Evolutionary conservation across 176 grass and related monocot genomes (phyloP).

Genomic region (Carex myosuroides): DNA sequence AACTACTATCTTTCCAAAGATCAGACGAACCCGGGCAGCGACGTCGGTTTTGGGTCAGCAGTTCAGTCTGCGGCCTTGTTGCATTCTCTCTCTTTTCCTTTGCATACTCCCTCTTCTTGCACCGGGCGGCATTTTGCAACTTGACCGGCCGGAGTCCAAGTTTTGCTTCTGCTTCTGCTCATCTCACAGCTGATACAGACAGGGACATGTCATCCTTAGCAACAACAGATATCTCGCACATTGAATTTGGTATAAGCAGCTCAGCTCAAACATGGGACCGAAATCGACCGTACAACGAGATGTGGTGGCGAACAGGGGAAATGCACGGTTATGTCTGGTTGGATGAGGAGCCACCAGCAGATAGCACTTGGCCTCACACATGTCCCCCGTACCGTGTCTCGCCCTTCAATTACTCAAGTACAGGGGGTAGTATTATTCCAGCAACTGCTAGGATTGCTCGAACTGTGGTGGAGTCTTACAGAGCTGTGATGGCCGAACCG

Average conservation of each 20-base stretch:
- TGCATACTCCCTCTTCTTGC: conserved; percentile 45
- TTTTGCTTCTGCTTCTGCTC: conserved; percentile 32
- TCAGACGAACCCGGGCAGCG: conserved; percentile 15
- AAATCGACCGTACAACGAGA: conserved; percentile 56
- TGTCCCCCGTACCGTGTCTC: conserved; percentile 64
- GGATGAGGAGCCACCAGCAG: conserved; percentile 40
- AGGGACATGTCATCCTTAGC: neutral
- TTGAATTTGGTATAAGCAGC: conserved; percentile 82
- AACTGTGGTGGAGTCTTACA: conserved; percentile 63
- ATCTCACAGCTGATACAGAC: neutral
- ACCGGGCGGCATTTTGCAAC: conserved; percentile 19
- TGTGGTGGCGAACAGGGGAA: conserved; percentile 67
- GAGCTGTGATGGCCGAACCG: conserved; percentile 22
- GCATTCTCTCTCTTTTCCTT: conserved; percentile 46
- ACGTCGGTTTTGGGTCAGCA: conserved; percentile 36
- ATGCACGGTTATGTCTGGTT: conserved; percentile 82
- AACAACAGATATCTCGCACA: conserved; percentile 51
- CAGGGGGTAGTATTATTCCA: conserved; percentile 35
- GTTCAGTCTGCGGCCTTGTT: conserved; percentile 44
- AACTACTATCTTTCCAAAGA: conserved; percentile 12
- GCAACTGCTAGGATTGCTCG: conserved; percentile 58
- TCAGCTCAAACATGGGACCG: conserved; percentile 55
- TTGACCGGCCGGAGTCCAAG: conserved; percentile 29
- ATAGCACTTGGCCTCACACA: conserved; percentile 34
- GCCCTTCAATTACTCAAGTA: conserved; percentile 42